These are phyloP conservation scores for Hirschioporus abietinus DNA, from an alignment of 768 basidiomycete genomes.

Conservation along the genomic window DNA sequence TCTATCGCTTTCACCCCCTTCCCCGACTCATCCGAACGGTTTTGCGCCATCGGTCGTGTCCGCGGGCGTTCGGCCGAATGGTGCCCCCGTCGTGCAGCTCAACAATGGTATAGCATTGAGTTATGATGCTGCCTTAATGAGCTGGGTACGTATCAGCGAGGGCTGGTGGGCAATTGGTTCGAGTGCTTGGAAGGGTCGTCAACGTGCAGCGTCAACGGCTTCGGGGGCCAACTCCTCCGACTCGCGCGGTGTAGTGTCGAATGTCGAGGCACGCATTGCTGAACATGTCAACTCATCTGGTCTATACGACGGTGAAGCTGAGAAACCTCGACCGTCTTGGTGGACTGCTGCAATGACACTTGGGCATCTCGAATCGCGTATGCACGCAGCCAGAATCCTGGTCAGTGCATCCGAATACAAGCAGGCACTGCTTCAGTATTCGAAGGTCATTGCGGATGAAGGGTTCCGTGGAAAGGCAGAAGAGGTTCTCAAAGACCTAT, in stretches of 20 bases:
- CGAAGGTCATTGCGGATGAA: slow-evolving; percentile 84
- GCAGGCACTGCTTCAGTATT: slow-evolving; percentile 67
- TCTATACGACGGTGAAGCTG: slow-evolving; percentile 23
- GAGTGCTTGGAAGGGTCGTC: slow-evolving; percentile 75
- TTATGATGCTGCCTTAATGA: slow-evolving; percentile 60
- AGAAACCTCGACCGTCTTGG: slow-evolving; percentile 61
- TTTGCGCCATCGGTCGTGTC: slow-evolving; percentile 26
- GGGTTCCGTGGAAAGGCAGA: slow-evolving; percentile 85
- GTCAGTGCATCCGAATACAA: slow-evolving; percentile 87
- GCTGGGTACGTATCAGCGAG: slow-evolving; percentile 75
- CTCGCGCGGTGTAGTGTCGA: slow-evolving; percentile 49
- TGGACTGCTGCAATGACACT: slow-evolving; percentile 81
- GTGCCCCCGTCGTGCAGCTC: slow-evolving; percentile 69
- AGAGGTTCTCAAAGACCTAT: slow-evolving; percentile 85
- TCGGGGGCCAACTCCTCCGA: slow-evolving; percentile 14
- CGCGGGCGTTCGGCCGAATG: slow-evolving; percentile 70
- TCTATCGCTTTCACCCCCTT: slow-evolving; percentile 49
- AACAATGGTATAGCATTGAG: slow-evolving; percentile 77
- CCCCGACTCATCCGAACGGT: slow-evolving; percentile 36
- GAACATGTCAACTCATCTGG: slow-evolving; percentile 24
- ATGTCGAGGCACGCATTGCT: slow-evolving; percentile 36
- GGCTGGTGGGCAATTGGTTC: slow-evolving; percentile 84
- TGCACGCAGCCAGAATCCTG: slow-evolving; percentile 67
- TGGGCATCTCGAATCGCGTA: slow-evolving; percentile 80
- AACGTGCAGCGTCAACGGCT: slow-evolving; percentile 37